A percentile compares a stretch with the other conserved stretches of the same genome.
Conservation (phyloP, 2,329 filamentous ascomycete species). For the Aureobasidium sp. region DNA sequence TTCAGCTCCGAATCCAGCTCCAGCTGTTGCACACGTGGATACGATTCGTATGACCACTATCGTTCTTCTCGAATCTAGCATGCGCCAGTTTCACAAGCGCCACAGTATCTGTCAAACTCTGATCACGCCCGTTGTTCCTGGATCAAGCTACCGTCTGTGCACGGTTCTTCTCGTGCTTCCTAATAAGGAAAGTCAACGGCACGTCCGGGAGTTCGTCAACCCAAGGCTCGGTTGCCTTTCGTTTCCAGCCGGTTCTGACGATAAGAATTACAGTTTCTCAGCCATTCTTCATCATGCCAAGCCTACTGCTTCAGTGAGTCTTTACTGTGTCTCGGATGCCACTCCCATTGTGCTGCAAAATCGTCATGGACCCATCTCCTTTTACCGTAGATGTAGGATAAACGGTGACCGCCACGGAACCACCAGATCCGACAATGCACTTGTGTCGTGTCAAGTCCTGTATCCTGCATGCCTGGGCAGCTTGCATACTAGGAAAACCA, state of each 20-base stretch:
- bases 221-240: background rate
- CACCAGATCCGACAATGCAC: background rate
- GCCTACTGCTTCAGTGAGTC: background rate
- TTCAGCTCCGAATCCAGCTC: background rate
- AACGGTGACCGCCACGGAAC: background rate
- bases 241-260: background rate
- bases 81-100: conserved; percentile 12
- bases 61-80: conserved; percentile 4
- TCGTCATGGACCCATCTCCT: background rate
- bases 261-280: conserved; percentile 10
- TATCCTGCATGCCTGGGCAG: background rate
- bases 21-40: background rate
- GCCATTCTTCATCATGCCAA: conserved; percentile 4
- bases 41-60: background rate
- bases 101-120: conserved; percentile 15
- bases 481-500: background rate
- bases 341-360: background rate
- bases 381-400: background rate
- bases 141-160: conserved; percentile 1
- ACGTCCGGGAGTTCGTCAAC: conserved; percentile 2
- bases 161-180: background rate
- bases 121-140: background rate
- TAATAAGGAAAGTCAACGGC: conserved; percentile 1
- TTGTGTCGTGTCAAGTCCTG: background rate
- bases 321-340: conserved; percentile 3